These are phyloP conservation scores for Borovskyia barvae DNA, from an alignment of 208 protist genomes.

Conservation along the genomic window DNA sequence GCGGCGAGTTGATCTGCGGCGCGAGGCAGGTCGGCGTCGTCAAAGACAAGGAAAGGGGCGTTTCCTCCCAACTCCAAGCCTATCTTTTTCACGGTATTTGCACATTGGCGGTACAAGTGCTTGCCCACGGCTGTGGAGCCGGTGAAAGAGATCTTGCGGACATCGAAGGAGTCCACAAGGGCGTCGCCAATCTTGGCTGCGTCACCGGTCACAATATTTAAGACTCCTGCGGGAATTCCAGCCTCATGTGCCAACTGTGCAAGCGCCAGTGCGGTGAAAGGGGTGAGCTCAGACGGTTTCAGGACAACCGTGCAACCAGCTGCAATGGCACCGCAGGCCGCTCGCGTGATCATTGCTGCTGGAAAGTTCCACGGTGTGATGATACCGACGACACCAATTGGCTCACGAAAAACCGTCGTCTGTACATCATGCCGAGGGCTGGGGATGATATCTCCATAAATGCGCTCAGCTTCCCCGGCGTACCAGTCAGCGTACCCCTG, in stretches of 20 bases:
- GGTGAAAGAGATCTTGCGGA: conserved; percentile 89
- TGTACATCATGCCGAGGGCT: conserved; percentile 43
- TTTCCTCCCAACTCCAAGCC: conserved; percentile 93
- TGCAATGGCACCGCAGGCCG: conserved; percentile 82
- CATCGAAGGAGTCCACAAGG: conserved; percentile 57
- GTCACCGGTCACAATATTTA: conserved; percentile 84
- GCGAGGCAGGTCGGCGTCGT: conserved; percentile 78
- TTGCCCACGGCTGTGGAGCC: conserved; percentile 80
- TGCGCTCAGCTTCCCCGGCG: conserved; percentile 77
- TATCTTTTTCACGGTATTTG: conserved; percentile 76
- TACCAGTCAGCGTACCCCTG: conserved; percentile 81
- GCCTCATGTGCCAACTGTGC: conserved; percentile 70
- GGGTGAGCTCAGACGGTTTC: conserved; percentile 86
- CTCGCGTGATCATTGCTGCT: conserved; percentile 77
- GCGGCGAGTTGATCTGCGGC: conserved; percentile 62
- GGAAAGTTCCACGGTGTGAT: conserved; percentile 95
- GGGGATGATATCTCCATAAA: conserved; percentile 79
- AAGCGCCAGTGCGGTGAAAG: conserved; percentile 71
- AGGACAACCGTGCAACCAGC: conserved; percentile 89
- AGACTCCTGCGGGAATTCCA: conserved; percentile 73
- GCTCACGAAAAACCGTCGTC: conserved; percentile 73
- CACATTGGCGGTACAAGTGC: conserved; percentile 48
- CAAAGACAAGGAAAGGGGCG: conserved; percentile 88
- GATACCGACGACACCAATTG: conserved; percentile 81
- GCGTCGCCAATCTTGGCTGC: conserved; percentile 52